Conservation (phyloP, 2,329 filamentous ascomycete genomes). For the Pyrenophora tritici-repentis region DNA sequence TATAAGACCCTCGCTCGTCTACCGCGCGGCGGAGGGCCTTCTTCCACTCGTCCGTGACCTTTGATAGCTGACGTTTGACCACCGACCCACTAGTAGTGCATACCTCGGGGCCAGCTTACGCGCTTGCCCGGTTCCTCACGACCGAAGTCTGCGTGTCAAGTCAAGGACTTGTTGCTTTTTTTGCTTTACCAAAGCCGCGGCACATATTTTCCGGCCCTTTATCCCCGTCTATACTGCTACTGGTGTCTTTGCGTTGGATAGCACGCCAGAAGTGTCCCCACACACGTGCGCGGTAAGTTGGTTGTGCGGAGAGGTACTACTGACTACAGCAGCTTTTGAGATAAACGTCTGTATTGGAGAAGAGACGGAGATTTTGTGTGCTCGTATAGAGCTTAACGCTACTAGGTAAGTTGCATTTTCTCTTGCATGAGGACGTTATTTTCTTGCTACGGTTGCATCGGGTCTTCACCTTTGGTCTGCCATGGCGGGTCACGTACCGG, state of each 20-base stretch:
- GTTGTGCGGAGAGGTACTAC: constrained; percentile 18
- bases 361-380: constrained; percentile 13
- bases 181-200: constrained; percentile 18
- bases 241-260: constrained; percentile 3
- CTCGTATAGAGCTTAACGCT: constrained; percentile 27
- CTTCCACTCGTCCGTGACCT: constrained; percentile 48
- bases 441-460: constrained; percentile 23
- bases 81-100: constrained; percentile 20
- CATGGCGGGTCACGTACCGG: constrained; percentile 40
- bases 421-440: constrained; percentile 20
- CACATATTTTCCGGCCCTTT: constrained; percentile 36
- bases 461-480: constrained; percentile 33
- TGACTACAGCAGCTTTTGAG: constrained; percentile 31
- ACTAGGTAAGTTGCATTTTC: constrained; percentile 38
- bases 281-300: constrained; percentile 29
- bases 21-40: constrained; percentile 37
- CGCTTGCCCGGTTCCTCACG: constrained; percentile 41
- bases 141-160: constrained; percentile 35
- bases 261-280: constrained; percentile 8
- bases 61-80: constrained; percentile 34
- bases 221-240: constrained; percentile 20
- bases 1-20: constrained; percentile 21
- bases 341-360: constrained; percentile 4
- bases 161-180: constrained; percentile 8
- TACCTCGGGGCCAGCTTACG: constrained; percentile 35